Evolutionary conservation across 257 asterid genomes (phyloP), one percentile per base, ranked within the genome.

Genomic region (Leptodermis oblonga): DNA sequence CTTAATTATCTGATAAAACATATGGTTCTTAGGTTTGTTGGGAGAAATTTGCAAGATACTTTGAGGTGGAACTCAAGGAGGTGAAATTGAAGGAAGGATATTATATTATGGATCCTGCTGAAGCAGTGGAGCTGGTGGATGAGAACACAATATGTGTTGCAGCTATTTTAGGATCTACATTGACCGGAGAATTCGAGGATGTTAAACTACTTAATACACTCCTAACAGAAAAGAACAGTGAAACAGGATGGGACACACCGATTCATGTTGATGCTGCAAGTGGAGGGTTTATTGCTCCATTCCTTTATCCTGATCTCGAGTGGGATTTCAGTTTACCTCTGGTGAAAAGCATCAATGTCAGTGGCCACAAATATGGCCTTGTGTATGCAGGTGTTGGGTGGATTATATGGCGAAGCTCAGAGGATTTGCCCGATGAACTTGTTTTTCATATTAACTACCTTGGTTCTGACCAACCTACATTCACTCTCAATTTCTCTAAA

Each of bases 241-340:
- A 84, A 77, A 85, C 95, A 20, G 92, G 92, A 30, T 85, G 95
- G 95, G 82, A 82, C 75, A 85, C 88, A 26, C 95, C 95, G 0
- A 89, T 89, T 43, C 96, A 89, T 67, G 95, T 89, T 11, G 95
- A 89, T 84, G 96, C 96, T 10, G 96, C 96, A 13, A 87, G 96
- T 68, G 95, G 96, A 70, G 96, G 96, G 31, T 89, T 89, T 62
- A 75, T 89, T 28, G 95, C 92, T 41, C 96, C 96, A 5, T 89
- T 89, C 66, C 68, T 89, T 26, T 84, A 74, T 72, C 92, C 89
- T 28, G 95, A 89, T 28, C 89, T 87, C 0, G 88, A 84, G 61
- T 89, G 96, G 96, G 96, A 89, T 83, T 89, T 89, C 65, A 88
- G 92, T n/a, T 76, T 87, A 46, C 88, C 95, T 0, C 70, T 87